A percentile compares a stretch with the other conserved stretches of the same genome.
These are phyloP conservation scores for Nemania diffusa DNA, from an alignment of 2,329 filamentous ascomycete species.

Conservation along the genomic window DNA sequence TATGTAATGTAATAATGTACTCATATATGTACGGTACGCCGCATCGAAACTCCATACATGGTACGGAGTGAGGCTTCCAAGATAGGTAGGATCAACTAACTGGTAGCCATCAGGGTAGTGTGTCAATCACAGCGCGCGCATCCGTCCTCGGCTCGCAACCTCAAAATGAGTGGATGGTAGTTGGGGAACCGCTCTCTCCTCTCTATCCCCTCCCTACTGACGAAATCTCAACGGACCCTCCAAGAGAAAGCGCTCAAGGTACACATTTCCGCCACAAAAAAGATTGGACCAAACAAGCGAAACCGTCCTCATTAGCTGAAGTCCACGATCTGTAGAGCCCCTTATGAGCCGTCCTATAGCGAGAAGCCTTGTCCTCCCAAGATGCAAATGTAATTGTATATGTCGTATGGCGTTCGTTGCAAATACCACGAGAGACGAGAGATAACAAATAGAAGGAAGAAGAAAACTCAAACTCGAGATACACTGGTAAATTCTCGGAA, in stretches of 20 bases:
- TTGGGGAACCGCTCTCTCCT: constrained; percentile 12
- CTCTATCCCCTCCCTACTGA: constrained; percentile 3
- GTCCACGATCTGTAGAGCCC: not conserved
- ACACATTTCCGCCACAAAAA: constrained; percentile 11
- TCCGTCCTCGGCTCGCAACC: constrained; percentile 27
- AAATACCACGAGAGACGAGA: constrained; percentile 7
- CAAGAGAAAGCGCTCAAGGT: not conserved
- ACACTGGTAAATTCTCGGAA: constrained; percentile 20
- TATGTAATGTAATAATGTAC: constrained; percentile 28
- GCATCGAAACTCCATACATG: constrained; percentile 25
- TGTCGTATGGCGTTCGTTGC: constrained; percentile 32
- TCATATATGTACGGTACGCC: constrained; percentile 29
- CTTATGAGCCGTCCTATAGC: constrained; percentile 11
- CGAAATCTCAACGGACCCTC: not conserved
- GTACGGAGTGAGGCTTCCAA: constrained; percentile 32
- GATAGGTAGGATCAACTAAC: constrained; percentile 12
- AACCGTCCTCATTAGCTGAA: constrained; percentile 14
- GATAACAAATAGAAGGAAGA: constrained; percentile 20
- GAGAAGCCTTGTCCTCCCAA: constrained; percentile 19
- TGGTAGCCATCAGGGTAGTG: constrained; percentile 34
- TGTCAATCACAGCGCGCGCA: constrained; percentile 26
- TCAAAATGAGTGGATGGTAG: constrained; percentile 31
- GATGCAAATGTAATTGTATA: constrained; percentile 39
- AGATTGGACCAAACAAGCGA: constrained; percentile 11
- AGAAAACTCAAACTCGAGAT: constrained; percentile 23